Conservation (phyloP, 768 basidiomycete genomes). For the Fomitopsis serialis region DNA sequence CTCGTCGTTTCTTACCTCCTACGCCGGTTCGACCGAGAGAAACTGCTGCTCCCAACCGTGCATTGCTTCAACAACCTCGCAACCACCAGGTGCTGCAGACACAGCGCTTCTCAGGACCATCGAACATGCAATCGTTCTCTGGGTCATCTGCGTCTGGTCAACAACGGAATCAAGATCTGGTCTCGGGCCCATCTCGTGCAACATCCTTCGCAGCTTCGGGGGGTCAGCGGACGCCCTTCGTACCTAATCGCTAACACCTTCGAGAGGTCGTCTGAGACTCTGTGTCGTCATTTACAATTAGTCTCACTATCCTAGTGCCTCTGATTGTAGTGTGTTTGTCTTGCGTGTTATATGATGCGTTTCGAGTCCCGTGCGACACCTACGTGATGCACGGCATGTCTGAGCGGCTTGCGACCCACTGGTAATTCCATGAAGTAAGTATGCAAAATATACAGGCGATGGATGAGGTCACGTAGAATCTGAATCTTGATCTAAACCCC, state of each 20-base stretch:
- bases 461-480: too few species aligned
- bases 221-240: slow-evolving; percentile 50
- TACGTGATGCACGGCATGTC: too few species aligned
- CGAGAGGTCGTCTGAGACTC: background rate
- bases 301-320: too few species aligned
- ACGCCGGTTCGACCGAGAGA: slow-evolving; percentile 3
- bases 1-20: slow-evolving; percentile 8
- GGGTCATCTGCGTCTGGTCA: slow-evolving; percentile 16
- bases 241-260: slow-evolving; percentile 20
- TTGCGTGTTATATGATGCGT: too few species aligned
- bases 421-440: too few species aligned
- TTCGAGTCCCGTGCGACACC: too few species aligned
- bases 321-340: too few species aligned
- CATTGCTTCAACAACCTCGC: slow-evolving; percentile 10
- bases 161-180: background rate
- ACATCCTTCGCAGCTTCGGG: slow-evolving; percentile 13
- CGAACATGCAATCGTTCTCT: too few species aligned
- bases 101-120: slow-evolving; percentile 24
- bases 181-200: slow-evolving; percentile 11
- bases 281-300: slow-evolving; percentile 9
- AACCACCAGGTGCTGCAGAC: slow-evolving; percentile 1
- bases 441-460: too few species aligned
- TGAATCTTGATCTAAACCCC: too few species aligned
- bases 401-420: too few species aligned
- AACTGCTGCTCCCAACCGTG: background rate